Percentiles rank a stretch among this genome's conserved stretches.
Conservation (phyloP, 176 grass and related monocot genomes). For the Triticum turgidum region DNA sequence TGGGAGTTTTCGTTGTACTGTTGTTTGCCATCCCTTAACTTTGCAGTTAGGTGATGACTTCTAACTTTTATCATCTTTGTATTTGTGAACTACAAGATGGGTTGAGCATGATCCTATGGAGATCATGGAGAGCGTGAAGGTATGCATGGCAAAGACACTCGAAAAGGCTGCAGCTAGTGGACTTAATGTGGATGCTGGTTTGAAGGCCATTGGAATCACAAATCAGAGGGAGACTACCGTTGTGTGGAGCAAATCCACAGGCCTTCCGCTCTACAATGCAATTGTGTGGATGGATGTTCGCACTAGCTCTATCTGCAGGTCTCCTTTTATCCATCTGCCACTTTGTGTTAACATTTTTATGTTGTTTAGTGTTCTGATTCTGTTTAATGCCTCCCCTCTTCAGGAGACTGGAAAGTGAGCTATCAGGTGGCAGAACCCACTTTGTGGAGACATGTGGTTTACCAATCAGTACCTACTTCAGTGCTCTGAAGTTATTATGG, state of each 20-base stretch:
- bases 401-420: constrained; percentile 82
- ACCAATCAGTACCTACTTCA: constrained; percentile 96
- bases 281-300: constrained; percentile 99
- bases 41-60: background rate
- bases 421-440: constrained; percentile 69
- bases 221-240: constrained; percentile 96
- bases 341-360: background rate
- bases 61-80: background rate
- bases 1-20: background rate
- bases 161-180: constrained; percentile 57
- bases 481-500: constrained; percentile 85
- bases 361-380: background rate
- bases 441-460: constrained; percentile 76
- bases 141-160: constrained; percentile 61
- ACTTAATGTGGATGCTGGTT: constrained; percentile 48
- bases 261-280: constrained; percentile 80
- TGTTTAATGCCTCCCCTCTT: background rate
- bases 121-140: constrained; percentile 71
- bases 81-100: constrained; percentile 54
- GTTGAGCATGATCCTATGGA: constrained; percentile 97
- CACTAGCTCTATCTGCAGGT: constrained; percentile 86
- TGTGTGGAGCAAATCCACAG: constrained; percentile 92
- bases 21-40: background rate
- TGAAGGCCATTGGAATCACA: constrained; percentile 82
- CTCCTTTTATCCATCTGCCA: background rate